These are phyloP conservation scores for Rubia peregrina DNA, from an alignment of 305 asterid genomes.

Conservation along the genomic window DNA sequence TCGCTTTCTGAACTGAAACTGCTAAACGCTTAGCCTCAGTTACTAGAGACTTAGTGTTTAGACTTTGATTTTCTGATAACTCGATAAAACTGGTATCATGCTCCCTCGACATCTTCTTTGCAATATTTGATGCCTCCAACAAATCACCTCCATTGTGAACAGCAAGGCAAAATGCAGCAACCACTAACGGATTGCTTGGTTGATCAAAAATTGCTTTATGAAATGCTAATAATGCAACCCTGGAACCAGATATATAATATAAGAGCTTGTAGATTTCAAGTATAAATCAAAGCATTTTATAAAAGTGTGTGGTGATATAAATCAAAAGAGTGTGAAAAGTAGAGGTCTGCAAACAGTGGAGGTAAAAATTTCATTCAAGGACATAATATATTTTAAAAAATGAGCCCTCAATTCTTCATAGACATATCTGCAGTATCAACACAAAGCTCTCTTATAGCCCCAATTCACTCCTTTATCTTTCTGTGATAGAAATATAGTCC, in stretches of 20 bases:
- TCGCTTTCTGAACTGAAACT: slow-evolving; percentile 46
- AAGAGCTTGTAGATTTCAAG: slow-evolving; percentile 3
- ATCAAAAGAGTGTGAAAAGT: neutral
- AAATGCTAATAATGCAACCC: slow-evolving; percentile 80
- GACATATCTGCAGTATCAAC: neutral
- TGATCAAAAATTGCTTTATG: slow-evolving; percentile 67
- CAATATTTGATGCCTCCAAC: slow-evolving; percentile 58
- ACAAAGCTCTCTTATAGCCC: neutral
- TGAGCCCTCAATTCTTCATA: neutral
- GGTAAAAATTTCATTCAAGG: neutral
- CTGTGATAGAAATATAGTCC: neutral
- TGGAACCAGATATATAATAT: slow-evolving; percentile 24
- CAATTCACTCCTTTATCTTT: neutral
- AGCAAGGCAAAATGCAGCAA: slow-evolving; percentile 71
- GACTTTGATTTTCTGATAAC: slow-evolving; percentile 36
- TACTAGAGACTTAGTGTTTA: slow-evolving; percentile 31
- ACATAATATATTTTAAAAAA: neutral
- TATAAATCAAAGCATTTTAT: neutral
- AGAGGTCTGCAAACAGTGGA: neutral
- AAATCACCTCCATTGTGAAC: slow-evolving; percentile 82
- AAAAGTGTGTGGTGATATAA: neutral
- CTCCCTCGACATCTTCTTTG: slow-evolving; percentile 42
- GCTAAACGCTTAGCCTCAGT: slow-evolving; percentile 49
- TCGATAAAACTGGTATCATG: slow-evolving; percentile 53
- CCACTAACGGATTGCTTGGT: slow-evolving; percentile 64